Percentiles rank a stretch among this genome's conserved stretches.
Conservation (phyloP, 2,329 filamentous ascomycete species). For the Aspergillus pseudoglaucus region DNA sequence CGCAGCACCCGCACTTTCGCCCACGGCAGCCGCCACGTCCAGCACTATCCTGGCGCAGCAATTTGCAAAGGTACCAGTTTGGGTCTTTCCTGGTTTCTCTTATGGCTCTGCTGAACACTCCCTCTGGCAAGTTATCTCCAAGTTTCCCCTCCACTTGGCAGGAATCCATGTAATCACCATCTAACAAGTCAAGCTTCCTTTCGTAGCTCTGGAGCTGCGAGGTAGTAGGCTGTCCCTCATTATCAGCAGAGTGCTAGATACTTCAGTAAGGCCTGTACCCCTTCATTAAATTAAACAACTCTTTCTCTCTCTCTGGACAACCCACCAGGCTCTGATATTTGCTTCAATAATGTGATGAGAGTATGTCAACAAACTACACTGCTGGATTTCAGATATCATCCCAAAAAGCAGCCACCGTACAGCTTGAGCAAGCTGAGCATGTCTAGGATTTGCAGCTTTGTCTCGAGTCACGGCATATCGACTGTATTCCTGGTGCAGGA, state of each 20-base stretch:
- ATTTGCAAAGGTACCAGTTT: not conserved
- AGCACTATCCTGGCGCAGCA: constrained; percentile 4
- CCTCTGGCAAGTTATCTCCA: not conserved
- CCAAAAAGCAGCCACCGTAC: too few relatives aligned
- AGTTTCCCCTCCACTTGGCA: not conserved
- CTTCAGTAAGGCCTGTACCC: not conserved
- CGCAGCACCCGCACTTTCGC: constrained; percentile 4
- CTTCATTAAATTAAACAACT: too few relatives aligned
- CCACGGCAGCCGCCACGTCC: constrained; percentile 7
- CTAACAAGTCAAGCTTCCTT: not conserved
- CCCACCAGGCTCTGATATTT: too few relatives aligned
- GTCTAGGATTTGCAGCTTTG: too few relatives aligned
- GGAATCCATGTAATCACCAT: not conserved
- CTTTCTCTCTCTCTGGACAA: too few relatives aligned
- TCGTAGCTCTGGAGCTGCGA: not conserved
- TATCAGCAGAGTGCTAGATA: not conserved
- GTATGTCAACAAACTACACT: too few relatives aligned
- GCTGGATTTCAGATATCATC: too few relatives aligned
- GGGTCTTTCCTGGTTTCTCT: not conserved
- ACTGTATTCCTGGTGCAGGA: too few relatives aligned
- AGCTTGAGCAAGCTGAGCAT: too few relatives aligned
- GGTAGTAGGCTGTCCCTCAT: not conserved
- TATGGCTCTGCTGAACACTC: not conserved
- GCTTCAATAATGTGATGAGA: too few relatives aligned
- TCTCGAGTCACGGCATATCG: too few relatives aligned